phyloP scores from a whole-genome alignment of 2,329 filamentous ascomycete species.

The Penicillium sp. region DNA sequence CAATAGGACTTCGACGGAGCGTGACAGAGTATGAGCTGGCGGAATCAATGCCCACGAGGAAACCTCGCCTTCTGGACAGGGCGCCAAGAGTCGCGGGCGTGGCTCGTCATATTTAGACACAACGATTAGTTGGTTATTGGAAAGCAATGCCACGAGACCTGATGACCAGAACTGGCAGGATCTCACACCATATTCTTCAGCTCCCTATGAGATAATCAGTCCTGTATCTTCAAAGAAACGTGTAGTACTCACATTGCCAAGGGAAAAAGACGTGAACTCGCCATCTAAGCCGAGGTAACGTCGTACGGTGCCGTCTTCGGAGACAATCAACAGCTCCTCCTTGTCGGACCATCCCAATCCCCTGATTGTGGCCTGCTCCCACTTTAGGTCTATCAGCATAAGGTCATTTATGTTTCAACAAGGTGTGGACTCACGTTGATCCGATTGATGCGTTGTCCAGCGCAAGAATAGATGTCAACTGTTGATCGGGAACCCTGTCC shows the following conservation, averaged over 20 bases:
- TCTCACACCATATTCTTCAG: constrained; percentile 83
- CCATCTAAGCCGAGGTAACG: constrained; percentile 91
- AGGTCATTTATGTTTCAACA: not conserved
- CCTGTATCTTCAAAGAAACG: not conserved
- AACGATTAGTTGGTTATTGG: constrained; percentile 81
- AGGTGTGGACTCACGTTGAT: constrained; percentile 57
- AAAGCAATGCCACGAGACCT: constrained; percentile 89
- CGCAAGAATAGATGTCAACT: constrained; percentile 92
- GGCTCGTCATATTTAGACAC: constrained; percentile 92
- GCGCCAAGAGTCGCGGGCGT: constrained; percentile 77
- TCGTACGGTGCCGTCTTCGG: constrained; percentile 84
- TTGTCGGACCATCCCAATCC: constrained; percentile 96
- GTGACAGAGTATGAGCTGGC: constrained; percentile 82
- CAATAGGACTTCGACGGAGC: constrained; percentile 88
- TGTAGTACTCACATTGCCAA: constrained; percentile 67
- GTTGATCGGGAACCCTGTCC: constrained; percentile 72
- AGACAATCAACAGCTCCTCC: constrained; percentile 85
- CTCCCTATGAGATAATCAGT: constrained; percentile 53
- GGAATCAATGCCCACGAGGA: constrained; percentile 88
- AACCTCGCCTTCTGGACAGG: constrained; percentile 74
- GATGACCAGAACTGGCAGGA: constrained; percentile 89
- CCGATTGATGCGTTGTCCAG: constrained; percentile 81
- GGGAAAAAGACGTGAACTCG: constrained; percentile 90
- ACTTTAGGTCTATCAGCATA: constrained; percentile 48
- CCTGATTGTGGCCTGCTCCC: constrained; percentile 86